Evolutionary conservation across 768 basidiomycete genomes (phyloP).

Genomic region (Leucocoprinus birnbaumii): DNA sequence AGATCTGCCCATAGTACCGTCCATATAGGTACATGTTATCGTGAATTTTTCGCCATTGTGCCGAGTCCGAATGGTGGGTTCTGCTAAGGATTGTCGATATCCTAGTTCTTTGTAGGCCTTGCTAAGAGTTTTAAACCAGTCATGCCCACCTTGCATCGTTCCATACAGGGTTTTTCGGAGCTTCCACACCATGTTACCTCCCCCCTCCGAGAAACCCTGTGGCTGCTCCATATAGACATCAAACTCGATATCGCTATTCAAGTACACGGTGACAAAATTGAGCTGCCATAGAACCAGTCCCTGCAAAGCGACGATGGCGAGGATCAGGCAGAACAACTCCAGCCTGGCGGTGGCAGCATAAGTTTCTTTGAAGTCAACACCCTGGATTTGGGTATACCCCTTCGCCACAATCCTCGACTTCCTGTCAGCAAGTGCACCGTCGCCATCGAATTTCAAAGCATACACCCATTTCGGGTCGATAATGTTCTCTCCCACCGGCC

Average conservation of each 20-base stretch:
- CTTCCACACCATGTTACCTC: constrained; percentile 9
- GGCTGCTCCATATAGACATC: constrained; percentile 25
- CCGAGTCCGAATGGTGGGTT: too few relatives aligned
- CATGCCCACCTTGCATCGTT: constrained; percentile 27
- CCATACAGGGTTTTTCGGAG: constrained; percentile 31
- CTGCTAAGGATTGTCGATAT: background rate
- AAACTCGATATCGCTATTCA: constrained; percentile 23
- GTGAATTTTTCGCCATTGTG: too few relatives aligned
- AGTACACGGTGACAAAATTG: constrained; percentile 22
- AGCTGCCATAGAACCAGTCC: constrained; percentile 19
- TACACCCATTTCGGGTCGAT: constrained; percentile 12
- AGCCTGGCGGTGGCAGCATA: constrained; percentile 11
- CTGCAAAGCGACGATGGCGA: background rate
- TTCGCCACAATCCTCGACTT: constrained; percentile 41
- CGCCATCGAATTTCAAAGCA: constrained; percentile 21
- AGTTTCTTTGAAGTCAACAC: constrained; percentile 24
- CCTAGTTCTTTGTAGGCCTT: constrained; percentile 16
- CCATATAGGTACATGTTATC: too few relatives aligned
- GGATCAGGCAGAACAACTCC: background rate
- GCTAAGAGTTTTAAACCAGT: constrained; percentile 27
- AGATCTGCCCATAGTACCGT: too few relatives aligned
- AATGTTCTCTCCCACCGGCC: background rate
- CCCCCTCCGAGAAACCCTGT: constrained; percentile 14
- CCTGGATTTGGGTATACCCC: constrained; percentile 32
- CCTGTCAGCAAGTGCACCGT: constrained; percentile 21